A percentile compares a stretch with the other conserved stretches of the same genome.
phyloP scores from a whole-genome alignment of 2,329 filamentous ascomycete species.

The Pleochaeta shiraiana region DNA sequence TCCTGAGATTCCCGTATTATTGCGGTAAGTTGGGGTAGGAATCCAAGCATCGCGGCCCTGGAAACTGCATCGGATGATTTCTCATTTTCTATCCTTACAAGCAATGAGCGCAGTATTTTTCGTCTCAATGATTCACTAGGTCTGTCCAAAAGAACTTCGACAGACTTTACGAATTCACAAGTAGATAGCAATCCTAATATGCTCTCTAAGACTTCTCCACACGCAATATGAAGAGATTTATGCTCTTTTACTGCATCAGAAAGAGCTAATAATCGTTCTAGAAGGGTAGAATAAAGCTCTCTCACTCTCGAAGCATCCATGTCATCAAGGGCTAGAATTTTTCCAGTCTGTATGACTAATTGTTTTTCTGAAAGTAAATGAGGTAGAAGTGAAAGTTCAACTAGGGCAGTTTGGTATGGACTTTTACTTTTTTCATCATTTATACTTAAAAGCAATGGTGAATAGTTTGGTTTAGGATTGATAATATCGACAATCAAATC shows the following conservation, averaged over 20 bases:
- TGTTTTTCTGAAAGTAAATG: slow-evolving; percentile 34
- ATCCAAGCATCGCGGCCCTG: slow-evolving; percentile 48
- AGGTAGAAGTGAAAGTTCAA: slow-evolving; percentile 34
- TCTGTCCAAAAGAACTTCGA: slow-evolving; percentile 59
- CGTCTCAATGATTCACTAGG: slow-evolving; percentile 54
- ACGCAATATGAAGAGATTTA: slow-evolving; percentile 32
- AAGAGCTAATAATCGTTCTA: slow-evolving; percentile 42
- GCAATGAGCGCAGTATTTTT: slow-evolving; percentile 62
- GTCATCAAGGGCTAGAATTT: slow-evolving; percentile 36
- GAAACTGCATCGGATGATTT: slow-evolving; percentile 45
- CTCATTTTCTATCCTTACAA: slow-evolving; percentile 54
- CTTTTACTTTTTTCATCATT: slow-evolving; percentile 25
- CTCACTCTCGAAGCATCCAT: slow-evolving; percentile 45
- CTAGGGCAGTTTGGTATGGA: slow-evolving; percentile 28
- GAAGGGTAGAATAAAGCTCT: slow-evolving; percentile 42
- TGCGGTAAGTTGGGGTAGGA: slow-evolving; percentile 55
- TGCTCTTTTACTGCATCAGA: slow-evolving; percentile 39
- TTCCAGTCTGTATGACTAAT: slow-evolving; percentile 31
- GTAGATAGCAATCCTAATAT: slow-evolving; percentile 73
- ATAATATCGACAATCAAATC: slow-evolving; percentile 55
- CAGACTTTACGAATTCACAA: slow-evolving; percentile 70
- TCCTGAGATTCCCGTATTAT: slow-evolving; percentile 55
- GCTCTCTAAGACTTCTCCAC: slow-evolving; percentile 51
- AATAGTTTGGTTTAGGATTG: slow-evolving; percentile 50
- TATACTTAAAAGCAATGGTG: slow-evolving; percentile 46